These are phyloP conservation scores for Pichia sp. DNA, from an alignment of 1,139 yeast genomes.

Conservation along the genomic window DNA sequence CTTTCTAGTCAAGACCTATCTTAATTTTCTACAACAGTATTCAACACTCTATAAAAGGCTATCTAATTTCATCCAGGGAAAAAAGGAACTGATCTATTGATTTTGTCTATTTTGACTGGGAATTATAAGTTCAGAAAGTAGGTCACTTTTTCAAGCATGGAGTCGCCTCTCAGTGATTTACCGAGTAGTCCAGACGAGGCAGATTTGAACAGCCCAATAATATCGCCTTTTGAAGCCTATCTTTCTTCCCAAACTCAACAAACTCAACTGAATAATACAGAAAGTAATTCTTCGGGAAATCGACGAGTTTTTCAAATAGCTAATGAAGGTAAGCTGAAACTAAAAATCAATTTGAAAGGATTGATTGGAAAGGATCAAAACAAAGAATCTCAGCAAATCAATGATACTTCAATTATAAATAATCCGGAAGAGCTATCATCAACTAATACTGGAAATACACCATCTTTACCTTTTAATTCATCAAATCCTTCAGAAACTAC, in stretches of 20 bases:
- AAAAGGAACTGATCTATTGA: too few relatives aligned
- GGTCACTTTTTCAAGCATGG: background rate
- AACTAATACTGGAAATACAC: background rate
- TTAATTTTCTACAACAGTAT: too few relatives aligned
- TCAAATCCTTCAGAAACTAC: background rate
- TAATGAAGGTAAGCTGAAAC: conserved; percentile 8
- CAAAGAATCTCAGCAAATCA: background rate
- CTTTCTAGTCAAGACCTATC: too few relatives aligned
- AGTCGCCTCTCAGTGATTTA: background rate
- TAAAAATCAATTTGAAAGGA: conserved; percentile 11
- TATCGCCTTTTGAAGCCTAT: background rate
- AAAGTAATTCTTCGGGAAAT: conserved; percentile 1
- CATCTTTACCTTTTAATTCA: too few relatives aligned
- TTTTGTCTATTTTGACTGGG: too few relatives aligned
- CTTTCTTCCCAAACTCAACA: background rate
- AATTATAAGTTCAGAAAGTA: too few relatives aligned
- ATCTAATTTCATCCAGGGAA: too few relatives aligned
- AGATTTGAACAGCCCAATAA: background rate
- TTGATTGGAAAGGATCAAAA: background rate
- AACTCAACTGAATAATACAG: background rate
- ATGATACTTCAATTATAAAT: background rate
- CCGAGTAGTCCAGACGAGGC: background rate
- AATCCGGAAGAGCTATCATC: too few relatives aligned
- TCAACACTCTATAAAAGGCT: too few relatives aligned
- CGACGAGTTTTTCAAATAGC: conserved; percentile 6